Base-by-base conservation (phyloP, 768 basidiomycete species). In the Mycena sanguinolenta region DNA sequence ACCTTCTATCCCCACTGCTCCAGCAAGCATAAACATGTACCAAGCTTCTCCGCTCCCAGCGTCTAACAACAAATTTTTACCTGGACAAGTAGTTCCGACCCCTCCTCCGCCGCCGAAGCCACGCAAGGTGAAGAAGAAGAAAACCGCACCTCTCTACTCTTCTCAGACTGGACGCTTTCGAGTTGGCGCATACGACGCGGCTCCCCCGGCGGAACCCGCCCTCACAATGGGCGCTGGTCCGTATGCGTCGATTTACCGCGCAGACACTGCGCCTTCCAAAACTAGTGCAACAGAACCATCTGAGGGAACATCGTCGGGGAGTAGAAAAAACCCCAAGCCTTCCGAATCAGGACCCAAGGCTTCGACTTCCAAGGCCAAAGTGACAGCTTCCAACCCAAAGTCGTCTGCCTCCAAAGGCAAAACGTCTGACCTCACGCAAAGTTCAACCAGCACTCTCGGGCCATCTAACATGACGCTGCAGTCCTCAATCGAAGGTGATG, bases 21-120 rank as follows among this genome's bases (percentile, higher is more conserved):
- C 78, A 50, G 49, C 77, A 34, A 78, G 74, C 63, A 74, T 84
- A 46, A 82, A 76, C 50, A 87, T 86, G 34, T 87, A 87, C 70
- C 78, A 87, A 71, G 83, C 83, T 14, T 64, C 81, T 21, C 52
- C 78, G 77, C 28, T 58, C 77, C 50, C 50, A 71, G 14, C 62
- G 71, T 19, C 65, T n/a, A n/a, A n/a, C 67, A 14, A 64, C 73
- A 27, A 79, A 34, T 90, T 88, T 75, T 83, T 91, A 42, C 89
- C 90, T n/a, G 90, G 89, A 9, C 90, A 90, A 74, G 78, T 74
- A 19, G 81, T 82, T 32, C 74, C 74, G 13, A 67, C 67, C 21
- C 66, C 68, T 46, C 65, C 72, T 58, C 69, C 63, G 23, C 72
- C 75, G 36, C 69, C 71, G 76, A 75, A 73, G 74, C 63, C 58